These are phyloP conservation scores for Vararia minispora DNA, from an alignment of 768 basidiomycete genomes.

Conservation along the genomic window DNA sequence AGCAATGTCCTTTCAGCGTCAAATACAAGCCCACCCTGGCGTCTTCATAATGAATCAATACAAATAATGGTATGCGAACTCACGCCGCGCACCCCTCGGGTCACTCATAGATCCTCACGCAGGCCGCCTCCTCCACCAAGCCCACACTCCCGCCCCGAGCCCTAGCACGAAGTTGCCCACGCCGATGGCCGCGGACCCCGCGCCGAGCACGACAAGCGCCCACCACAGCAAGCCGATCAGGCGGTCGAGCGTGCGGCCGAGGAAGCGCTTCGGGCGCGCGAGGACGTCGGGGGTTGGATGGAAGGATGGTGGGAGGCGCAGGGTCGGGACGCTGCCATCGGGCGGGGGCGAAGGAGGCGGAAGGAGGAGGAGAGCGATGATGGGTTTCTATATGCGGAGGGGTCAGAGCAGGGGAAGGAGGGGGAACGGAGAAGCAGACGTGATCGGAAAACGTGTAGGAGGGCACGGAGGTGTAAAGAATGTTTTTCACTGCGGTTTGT, in stretches of 20 bases:
- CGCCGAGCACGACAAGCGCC: slow-evolving; percentile 61
- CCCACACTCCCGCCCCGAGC: slow-evolving; percentile 53
- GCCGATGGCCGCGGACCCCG: slow-evolving; percentile 61
- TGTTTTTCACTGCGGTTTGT: slow-evolving; percentile 45
- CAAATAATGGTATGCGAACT: too few species aligned
- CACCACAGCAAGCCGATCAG: slow-evolving; percentile 75
- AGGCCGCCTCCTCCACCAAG: slow-evolving; percentile 33
- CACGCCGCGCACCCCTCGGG: too few species aligned
- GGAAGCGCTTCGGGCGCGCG: slow-evolving; percentile 45
- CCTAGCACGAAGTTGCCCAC: slow-evolving; percentile 65
- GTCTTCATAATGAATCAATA: too few species aligned
- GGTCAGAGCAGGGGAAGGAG: slow-evolving; percentile 2
- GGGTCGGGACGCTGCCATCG: slow-evolving; percentile 24
- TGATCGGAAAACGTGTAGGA: slow-evolving; percentile 89
- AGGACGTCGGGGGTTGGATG: slow-evolving; percentile 41
- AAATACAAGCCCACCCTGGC: too few species aligned
- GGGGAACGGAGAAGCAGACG: slow-evolving; percentile 29
- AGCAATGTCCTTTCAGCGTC: too few species aligned
- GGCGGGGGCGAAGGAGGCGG: slow-evolving; percentile 18
- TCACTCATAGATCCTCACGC: background rate
- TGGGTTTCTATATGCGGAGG: slow-evolving; percentile 56
- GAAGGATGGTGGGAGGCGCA: slow-evolving; percentile 41
- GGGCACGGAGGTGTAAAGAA: slow-evolving; percentile 72
- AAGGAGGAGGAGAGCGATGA: slow-evolving; percentile 59
- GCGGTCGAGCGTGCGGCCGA: slow-evolving; percentile 61